Base-by-base conservation (phyloP, 371 early-diverging fungal species). In the Fennellomyces sp. region DNA sequence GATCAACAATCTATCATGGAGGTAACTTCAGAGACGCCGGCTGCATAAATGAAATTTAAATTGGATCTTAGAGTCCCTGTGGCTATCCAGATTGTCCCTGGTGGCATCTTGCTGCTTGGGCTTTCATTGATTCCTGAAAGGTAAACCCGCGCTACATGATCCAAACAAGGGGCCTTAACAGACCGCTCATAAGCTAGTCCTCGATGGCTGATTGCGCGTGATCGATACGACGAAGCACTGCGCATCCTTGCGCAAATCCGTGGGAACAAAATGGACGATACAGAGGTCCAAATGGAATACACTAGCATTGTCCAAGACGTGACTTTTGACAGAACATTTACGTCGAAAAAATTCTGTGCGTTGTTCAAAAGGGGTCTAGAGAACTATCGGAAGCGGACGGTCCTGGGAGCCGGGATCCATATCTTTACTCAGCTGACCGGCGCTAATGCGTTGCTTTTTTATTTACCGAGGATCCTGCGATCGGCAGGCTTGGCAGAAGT, bases 181-280 rank as follows among this genome's bases (percentile, higher is more conserved):
- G 8, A 11, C 21, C 29, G 29, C 2, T 45, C n/a, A 45, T 21
- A 45, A 45, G 45, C 10, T 21, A 91, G 93, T 23, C 96, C 96
- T 21, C 93, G 97, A 73, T 97, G 94, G 94, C 73, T 97, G 55
- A 82, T 89, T 36, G 82, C 84, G 58, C 66, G 65, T 33, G 71
- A 64, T 56, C 83, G 88, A n/a, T 66, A 81, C 17, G 87, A 87
- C 13, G 91, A 94, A 66, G 94, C 91, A 3, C 68, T 83, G 11
- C 39, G 60, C 21, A 88, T 87, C 15, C 69, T 97, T 5, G 88
- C 90, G 38, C 75, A 82, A 38, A 74, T 96, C 64, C 82, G 93
- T n/a, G 72, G 80, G 28, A 19, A 52, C 13, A 35, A 61, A 21
- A 30, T 19, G 21, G 28, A 52, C 15, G 61, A 60, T 25, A 47